Evolutionary conservation across 176 grass and related monocot species (phyloP).

Genomic region (Lolium multiflorum): DNA sequence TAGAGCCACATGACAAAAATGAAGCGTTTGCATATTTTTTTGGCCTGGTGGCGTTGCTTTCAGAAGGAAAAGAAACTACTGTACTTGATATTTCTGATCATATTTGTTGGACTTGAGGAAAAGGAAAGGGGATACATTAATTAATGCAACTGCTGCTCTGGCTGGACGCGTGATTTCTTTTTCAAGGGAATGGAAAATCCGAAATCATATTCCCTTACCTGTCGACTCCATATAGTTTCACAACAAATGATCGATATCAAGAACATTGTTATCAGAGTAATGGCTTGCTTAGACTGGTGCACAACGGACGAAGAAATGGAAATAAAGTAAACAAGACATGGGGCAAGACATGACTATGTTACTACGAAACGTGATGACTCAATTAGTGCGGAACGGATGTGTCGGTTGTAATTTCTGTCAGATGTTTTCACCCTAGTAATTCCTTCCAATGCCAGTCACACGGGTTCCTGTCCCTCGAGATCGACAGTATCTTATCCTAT

Average conservation of each 20-base stretch:
- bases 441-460: conserved; percentile 8
- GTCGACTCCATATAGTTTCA: too few relatives aligned
- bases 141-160: neutral
- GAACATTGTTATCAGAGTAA: too few relatives aligned
- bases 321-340: neutral
- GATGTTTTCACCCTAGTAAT: conserved; percentile 21
- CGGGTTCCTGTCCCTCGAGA: conserved; percentile 1
- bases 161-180: neutral
- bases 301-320: neutral
- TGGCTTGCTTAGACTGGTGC: neutral
- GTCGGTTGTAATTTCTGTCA: neutral
- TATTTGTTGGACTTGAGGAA: neutral
- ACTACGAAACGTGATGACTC: neutral
- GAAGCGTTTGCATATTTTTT: neutral
- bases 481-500: neutral
- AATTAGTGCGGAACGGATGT: neutral
- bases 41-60: neutral
- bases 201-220: neutral
- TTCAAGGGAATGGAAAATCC: neutral
- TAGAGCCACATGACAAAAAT: neutral
- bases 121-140: neutral
- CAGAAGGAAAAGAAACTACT: neutral
- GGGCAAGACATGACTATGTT: neutral
- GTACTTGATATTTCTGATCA: neutral
- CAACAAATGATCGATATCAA: too few relatives aligned